Base-by-base conservation (phyloP, 1,139 yeast species). In the Suhomyces ambrosiae region DNA sequence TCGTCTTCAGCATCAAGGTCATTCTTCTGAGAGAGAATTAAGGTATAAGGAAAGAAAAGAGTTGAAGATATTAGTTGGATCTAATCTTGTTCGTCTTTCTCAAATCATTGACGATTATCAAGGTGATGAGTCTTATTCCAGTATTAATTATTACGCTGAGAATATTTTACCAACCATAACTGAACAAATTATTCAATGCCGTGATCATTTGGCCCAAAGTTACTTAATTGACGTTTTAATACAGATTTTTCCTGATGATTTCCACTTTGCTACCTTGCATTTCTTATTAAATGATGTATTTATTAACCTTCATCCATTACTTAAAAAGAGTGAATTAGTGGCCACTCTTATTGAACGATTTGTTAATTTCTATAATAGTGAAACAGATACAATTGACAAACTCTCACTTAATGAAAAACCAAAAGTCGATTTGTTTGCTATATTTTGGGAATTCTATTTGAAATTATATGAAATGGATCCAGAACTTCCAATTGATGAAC, bases 1-100 rank as follows among this genome's bases (percentile, higher is more conserved):
- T 1, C 74, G 98, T 38, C 70, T 89, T 45, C 97, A 92, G 63
- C 96, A 90, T 57, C 96, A 89, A 60, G 98, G 98, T 1, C 96
- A 89, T 48, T 79, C 94, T 2, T 76, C 87, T 23, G 96, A 92
- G 52, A 75, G 90, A 30, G 81, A 75, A 33, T 76, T 83, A 56
- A 74, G 97, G 37, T 78, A 75, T 21, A 75, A 73, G 44, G 98
- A 94, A 61, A 74, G 98, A 12, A 82, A 82, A 52, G 97, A 94
- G 61, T 74, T 92, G 48, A 92, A 87, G 62, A 88, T 92, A 41
- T 74, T 94, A 39, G 95, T 92, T 30, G 98, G 98, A 1, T 84
- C 95, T 13, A 94, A 90, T 58, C 71, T 92, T 50, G 97, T 92
- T 8, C 75, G 97, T 37, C 68, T 92, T 36, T 84, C 96, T 0